These are phyloP conservation scores for Escovopsis sp. DNA, from an alignment of 2,329 filamentous ascomycete species.

Conservation along the genomic window DNA sequence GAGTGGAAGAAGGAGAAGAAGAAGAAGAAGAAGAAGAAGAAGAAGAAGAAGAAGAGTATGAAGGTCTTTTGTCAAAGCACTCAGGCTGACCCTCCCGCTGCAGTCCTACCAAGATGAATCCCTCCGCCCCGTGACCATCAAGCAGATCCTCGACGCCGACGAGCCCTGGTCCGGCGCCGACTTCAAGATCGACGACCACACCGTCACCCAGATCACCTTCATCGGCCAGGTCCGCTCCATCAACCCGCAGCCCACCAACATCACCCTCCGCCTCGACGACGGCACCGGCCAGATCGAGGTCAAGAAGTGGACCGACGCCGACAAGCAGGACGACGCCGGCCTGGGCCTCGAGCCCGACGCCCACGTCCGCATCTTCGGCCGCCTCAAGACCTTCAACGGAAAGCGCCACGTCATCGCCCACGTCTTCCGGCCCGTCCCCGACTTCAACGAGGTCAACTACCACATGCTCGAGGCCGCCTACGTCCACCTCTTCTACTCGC, in stretches of 20 bases:
- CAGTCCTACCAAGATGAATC: conserved; percentile 64
- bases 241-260: conserved; percentile 74
- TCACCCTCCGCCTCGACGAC: conserved; percentile 87
- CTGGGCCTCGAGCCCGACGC: conserved; percentile 52
- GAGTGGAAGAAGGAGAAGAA: neutral
- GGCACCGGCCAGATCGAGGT: conserved; percentile 87
- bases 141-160: conserved; percentile 75
- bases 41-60: too few species aligned
- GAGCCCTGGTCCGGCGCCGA: conserved; percentile 58
- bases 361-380: conserved; percentile 77
- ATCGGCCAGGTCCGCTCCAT: conserved; percentile 84
- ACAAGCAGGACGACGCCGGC: conserved; percentile 33
- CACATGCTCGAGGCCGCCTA: conserved; percentile 83
- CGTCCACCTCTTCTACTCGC: conserved; percentile 71
- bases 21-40: too few species aligned
- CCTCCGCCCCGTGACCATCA: conserved; percentile 85
- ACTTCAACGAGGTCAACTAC: conserved; percentile 87
- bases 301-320: conserved; percentile 68
- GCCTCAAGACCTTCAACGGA: conserved; percentile 69
- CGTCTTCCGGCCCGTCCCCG: conserved; percentile 62
- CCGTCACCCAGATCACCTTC: conserved; percentile 60
- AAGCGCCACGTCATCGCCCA: conserved; percentile 71
- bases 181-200: conserved; percentile 68
- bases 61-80: neutral
- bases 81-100: conserved; percentile 1